These are phyloP conservation scores for Capronia coronata DNA, from an alignment of 2,329 filamentous ascomycete genomes.

Conservation along the genomic window DNA sequence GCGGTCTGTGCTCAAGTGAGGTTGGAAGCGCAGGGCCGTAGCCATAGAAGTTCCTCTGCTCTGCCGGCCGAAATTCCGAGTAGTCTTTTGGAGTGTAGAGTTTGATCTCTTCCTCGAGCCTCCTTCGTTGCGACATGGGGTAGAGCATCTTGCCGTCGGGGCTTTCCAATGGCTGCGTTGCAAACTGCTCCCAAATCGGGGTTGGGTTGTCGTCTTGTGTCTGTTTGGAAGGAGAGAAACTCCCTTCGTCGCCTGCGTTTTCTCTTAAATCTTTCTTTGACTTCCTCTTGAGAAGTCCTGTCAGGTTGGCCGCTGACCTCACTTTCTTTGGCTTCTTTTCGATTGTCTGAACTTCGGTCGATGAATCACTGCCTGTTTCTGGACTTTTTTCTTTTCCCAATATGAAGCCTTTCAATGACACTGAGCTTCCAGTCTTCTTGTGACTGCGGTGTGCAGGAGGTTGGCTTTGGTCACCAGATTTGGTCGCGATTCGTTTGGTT, in stretches of 20 bases:
- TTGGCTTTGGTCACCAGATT: conserved; percentile 16
- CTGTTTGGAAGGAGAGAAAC: conserved; percentile 35
- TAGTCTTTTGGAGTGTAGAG: conserved; percentile 52
- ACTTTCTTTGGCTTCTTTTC: conserved; percentile 56
- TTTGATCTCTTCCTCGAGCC: conserved; percentile 50
- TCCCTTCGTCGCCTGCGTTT: conserved; percentile 71
- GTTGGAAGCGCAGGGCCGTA: conserved; percentile 39
- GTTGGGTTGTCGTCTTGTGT: conserved; percentile 41
- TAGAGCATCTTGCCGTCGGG: conserved; percentile 37
- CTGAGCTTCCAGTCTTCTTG: conserved; percentile 29
- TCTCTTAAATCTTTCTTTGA: conserved; percentile 63
- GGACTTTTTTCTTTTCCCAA: conserved; percentile 38
- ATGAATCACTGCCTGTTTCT: conserved; percentile 32
- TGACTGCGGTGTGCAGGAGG: conserved; percentile 17
- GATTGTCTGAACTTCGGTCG: conserved; percentile 33
- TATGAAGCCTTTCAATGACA: conserved; percentile 28
- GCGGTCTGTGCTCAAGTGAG: conserved; percentile 39
- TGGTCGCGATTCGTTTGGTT: conserved; percentile 24
- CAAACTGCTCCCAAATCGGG: conserved; percentile 77
- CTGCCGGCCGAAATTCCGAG: conserved; percentile 50
- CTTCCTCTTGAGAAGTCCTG: conserved; percentile 66
- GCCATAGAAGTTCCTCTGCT: conserved; percentile 56
- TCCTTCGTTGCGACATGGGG: conserved; percentile 41
- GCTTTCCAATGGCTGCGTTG: conserved; percentile 37
- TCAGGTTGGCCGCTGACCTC: conserved; percentile 79